These are phyloP conservation scores for Leccinum idahoense DNA, from an alignment of 1,284 basidiomycete genomes.

Conservation along the genomic window DNA sequence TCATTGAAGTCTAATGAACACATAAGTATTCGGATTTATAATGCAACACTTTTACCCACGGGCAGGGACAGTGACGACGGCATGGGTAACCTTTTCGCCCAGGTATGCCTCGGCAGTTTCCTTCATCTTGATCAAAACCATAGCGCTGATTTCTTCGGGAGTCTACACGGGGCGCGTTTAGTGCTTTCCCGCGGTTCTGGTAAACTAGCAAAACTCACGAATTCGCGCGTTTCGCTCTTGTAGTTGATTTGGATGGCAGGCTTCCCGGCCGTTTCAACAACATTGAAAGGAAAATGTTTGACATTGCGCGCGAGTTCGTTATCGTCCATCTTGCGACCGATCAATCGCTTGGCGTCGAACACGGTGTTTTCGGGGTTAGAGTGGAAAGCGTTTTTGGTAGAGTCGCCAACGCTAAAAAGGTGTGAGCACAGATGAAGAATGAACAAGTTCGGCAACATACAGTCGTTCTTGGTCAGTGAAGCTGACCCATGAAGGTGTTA, in stretches of 20 bases:
- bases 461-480: constrained; percentile 92
- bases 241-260: constrained; percentile 83
- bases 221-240: constrained; percentile 82
- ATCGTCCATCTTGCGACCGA: constrained; percentile 84
- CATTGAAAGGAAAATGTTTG: constrained; percentile 86
- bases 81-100: constrained; percentile 94
- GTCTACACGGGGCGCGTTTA: constrained; percentile 39
- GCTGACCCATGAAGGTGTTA: constrained; percentile 92
- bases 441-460: constrained; percentile 37
- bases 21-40: constrained; percentile 26
- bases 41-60: constrained; percentile 41
- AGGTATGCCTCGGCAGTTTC: constrained; percentile 99
- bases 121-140: constrained; percentile 98
- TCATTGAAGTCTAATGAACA: constrained; percentile 82
- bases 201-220: constrained; percentile 45
- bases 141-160: constrained; percentile 88
- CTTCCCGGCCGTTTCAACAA: constrained; percentile 79
- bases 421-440: not conserved
- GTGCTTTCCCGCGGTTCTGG: not conserved
- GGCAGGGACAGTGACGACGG: constrained; percentile 96
- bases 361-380: constrained; percentile 92
- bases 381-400: constrained; percentile 76
- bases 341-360: constrained; percentile 97
- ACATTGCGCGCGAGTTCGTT: constrained; percentile 75
- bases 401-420: constrained; percentile 61